phyloP scores from a whole-genome alignment of 2,329 filamentous ascomycete species.

The Botrytis byssoidea region DNA sequence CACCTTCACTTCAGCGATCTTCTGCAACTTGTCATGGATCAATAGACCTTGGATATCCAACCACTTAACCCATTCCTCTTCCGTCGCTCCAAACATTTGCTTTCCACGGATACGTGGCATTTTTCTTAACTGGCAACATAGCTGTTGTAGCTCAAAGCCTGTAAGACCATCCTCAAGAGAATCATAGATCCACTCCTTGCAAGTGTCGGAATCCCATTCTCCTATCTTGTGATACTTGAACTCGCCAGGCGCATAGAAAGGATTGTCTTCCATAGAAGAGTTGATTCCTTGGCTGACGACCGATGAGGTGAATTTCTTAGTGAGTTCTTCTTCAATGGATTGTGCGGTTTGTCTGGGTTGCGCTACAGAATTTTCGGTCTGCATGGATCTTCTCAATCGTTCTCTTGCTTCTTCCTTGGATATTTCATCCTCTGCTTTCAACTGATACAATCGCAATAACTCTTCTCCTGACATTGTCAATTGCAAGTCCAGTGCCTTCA shows the following conservation, averaged over 20 bases:
- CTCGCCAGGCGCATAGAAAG: background rate
- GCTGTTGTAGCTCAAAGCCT: background rate
- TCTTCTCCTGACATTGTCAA: background rate
- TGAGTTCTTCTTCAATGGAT: background rate
- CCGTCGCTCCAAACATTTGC: background rate
- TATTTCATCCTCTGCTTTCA: background rate
- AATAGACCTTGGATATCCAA: background rate
- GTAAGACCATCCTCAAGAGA: background rate
- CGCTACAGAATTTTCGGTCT: background rate
- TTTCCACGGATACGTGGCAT: background rate
- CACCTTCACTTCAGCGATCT: background rate
- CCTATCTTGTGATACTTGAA: background rate
- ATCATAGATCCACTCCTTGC: conserved; percentile 5
- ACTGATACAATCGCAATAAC: background rate
- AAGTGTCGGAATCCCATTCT: background rate
- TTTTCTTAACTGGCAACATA: background rate
- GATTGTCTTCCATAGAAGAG: background rate
- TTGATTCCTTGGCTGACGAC: no score
- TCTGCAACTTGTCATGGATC: background rate
- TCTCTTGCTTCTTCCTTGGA: background rate
- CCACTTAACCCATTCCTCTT: background rate
- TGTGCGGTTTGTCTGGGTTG: background rate
- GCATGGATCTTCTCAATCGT: no score
- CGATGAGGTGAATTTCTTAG: background rate
- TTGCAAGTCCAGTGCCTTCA: background rate